Evolutionary conservation across 2,329 filamentous ascomycete genomes (phyloP).

Genomic region (Onygena corvina): DNA sequence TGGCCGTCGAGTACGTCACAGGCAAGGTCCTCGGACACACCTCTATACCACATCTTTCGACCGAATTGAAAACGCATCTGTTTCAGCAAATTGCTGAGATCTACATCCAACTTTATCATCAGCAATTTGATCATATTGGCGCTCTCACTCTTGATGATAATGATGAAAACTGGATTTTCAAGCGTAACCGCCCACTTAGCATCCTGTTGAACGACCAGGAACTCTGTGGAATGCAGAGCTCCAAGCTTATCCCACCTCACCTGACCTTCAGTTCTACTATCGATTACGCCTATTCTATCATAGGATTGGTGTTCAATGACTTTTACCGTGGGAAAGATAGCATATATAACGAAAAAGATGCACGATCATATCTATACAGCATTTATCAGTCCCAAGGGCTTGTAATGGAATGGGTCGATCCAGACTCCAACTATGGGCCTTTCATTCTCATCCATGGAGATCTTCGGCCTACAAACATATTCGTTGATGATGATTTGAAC

Average conservation of each 20-base stretch:
- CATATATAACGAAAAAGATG: conserved; percentile 11
- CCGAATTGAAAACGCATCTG: neutral
- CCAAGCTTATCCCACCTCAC: conserved; percentile 3
- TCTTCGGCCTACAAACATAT: conserved; percentile 13
- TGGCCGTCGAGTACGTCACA: conserved; percentile 10
- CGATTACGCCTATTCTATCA: conserved; percentile 9
- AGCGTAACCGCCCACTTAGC: conserved; percentile 7
- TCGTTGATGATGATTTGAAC: conserved; percentile 11
- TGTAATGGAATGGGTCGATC: conserved; percentile 12
- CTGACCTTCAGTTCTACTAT: conserved; percentile 11
- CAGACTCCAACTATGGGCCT: conserved; percentile 10
- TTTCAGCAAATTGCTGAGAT: conserved; percentile 3
- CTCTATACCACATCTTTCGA: neutral
- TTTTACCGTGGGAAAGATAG: conserved; percentile 9
- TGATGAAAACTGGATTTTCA: conserved; percentile 10
- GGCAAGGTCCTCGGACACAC: conserved; percentile 7
- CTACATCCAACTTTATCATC: conserved; percentile 8
- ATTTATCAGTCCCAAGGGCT: conserved; percentile 9
- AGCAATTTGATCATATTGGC: conserved; percentile 10
- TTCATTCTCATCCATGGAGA: conserved; percentile 14
- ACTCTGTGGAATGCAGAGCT: conserved; percentile 7
- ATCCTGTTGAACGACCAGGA: conserved; percentile 10
- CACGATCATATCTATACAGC: conserved; percentile 10
- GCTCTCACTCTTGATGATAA: conserved; percentile 8
- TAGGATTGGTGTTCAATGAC: conserved; percentile 9